Evolutionary conservation across 805 yeast species (phyloP).

Genomic region (Kuraishia hungarica): DNA sequence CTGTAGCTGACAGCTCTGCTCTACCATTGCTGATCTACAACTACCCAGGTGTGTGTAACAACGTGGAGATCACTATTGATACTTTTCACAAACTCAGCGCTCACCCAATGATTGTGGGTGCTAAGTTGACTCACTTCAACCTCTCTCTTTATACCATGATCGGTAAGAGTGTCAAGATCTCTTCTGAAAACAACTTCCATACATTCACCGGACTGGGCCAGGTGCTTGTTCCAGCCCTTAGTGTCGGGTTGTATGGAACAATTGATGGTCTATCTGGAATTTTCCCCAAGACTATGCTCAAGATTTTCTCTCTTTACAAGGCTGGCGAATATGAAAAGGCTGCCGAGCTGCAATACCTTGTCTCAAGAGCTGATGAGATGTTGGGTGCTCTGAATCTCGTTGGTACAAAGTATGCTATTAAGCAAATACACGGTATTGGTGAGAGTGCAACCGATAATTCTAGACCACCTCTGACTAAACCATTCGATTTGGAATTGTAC

Average conservation of each 20-base stretch:
- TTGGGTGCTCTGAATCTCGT: conserved; percentile 25
- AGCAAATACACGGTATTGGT: conserved; percentile 18
- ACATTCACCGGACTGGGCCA: conserved; percentile 45
- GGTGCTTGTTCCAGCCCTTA: conserved; percentile 35
- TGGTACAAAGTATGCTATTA: conserved; percentile 21
- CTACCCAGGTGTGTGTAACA: conserved; percentile 35
- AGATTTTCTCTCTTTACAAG: conserved; percentile 27
- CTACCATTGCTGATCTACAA: conserved; percentile 33
- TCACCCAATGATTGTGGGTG: conserved; percentile 37
- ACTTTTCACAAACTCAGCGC: conserved; percentile 30
- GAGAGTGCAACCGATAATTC: conserved; percentile 21
- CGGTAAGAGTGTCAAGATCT: conserved; percentile 28
- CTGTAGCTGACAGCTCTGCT: conserved; percentile 30
- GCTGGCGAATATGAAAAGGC: conserved; percentile 33
- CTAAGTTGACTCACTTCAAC: conserved; percentile 44
- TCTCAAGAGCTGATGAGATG: conserved; percentile 36
- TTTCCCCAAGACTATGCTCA: conserved; percentile 38
- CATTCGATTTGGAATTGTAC: conserved; percentile 22
- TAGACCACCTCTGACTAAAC: conserved; percentile 36
- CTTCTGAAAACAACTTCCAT: conserved; percentile 29
- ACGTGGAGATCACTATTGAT: conserved; percentile 23
- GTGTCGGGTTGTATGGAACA: conserved; percentile 38
- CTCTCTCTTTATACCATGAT: conserved; percentile 36
- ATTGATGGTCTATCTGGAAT: conserved; percentile 45
- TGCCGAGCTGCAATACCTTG: conserved; percentile 28